Evolutionary conservation across 257 asterid genomes (phyloP).

Genomic region (Salvia miltiorrhiza): DNA sequence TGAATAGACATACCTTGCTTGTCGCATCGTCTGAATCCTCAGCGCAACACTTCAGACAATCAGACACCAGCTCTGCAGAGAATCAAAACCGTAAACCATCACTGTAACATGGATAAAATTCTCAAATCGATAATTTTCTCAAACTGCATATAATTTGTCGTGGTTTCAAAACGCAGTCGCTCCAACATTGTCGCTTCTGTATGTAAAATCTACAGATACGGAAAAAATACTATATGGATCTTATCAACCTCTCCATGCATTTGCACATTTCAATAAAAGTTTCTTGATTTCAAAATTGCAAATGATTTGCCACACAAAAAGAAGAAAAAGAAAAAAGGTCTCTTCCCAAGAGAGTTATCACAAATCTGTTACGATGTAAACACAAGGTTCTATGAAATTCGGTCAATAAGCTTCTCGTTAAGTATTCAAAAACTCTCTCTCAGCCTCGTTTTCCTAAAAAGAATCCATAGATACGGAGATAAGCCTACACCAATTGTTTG

Average conservation of each 20-base stretch:
- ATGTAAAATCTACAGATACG: neutral
- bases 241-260: neutral
- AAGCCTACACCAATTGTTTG: neutral
- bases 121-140: neutral
- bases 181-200: no score
- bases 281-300: neutral
- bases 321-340: no score
- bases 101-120: neutral
- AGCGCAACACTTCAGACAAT: constrained; percentile 81
- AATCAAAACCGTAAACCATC: neutral
- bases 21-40: constrained; percentile 95
- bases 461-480: neutral
- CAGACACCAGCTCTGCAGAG: constrained; percentile 72
- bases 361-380: neutral
- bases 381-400: neutral
- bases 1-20: constrained; percentile 58
- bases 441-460: no score
- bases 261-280: neutral
- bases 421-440: no score
- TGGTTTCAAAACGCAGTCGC: no score
- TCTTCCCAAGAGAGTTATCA: neutral
- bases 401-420: neutral
- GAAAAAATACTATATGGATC: neutral
- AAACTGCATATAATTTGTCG: no score
- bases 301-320: neutral